Percentiles rank a stretch among this genome's conserved stretches.
These are phyloP conservation scores for Aspergillus neotritici DNA, from an alignment of 2,329 filamentous ascomycete genomes.

Conservation along the genomic window DNA sequence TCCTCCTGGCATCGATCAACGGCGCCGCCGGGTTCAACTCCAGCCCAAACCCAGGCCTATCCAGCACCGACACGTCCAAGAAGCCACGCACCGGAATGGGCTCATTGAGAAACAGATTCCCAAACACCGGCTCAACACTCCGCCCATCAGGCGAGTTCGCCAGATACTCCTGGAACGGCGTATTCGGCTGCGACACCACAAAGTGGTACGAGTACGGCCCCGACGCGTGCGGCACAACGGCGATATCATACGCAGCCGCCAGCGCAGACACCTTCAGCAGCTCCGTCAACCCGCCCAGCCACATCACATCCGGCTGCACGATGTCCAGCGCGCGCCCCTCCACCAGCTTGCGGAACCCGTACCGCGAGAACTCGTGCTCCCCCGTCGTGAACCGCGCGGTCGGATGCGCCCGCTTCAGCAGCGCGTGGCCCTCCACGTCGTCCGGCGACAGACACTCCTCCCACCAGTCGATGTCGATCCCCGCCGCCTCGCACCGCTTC, in stretches of 20 bases:
- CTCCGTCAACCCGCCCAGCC: constrained; percentile 89
- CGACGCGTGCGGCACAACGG: constrained; percentile 89
- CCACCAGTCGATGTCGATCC: constrained; percentile 94
- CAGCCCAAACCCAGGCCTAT: constrained; percentile 86
- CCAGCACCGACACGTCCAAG: constrained; percentile 70
- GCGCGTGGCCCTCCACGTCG: constrained; percentile 83
- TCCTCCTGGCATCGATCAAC: constrained; percentile 67
- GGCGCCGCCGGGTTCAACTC: constrained; percentile 77
- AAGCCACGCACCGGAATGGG: constrained; percentile 80
- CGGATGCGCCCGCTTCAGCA: constrained; percentile 86
- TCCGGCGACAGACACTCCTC: constrained; percentile 90
- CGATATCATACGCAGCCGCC: constrained; percentile 88
- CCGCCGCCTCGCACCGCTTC: constrained; percentile 70
- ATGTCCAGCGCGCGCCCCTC: constrained; percentile 90
- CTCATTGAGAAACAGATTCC: constrained; percentile 83
- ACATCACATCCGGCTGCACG: constrained; percentile 95
- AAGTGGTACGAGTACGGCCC: constrained; percentile 96
- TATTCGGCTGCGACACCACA: constrained; percentile 86
- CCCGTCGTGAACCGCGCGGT: constrained; percentile 91
- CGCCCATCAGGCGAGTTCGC: constrained; percentile 89
- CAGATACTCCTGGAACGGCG: constrained; percentile 92
- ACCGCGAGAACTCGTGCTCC: constrained; percentile 91
- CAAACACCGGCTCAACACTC: constrained; percentile 85
- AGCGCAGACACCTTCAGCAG: constrained; percentile 82
- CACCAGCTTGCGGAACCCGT: constrained; percentile 89